These are phyloP conservation scores for Meyerozyma carpophila DNA, from an alignment of 1,139 yeast species.

Conservation along the genomic window DNA sequence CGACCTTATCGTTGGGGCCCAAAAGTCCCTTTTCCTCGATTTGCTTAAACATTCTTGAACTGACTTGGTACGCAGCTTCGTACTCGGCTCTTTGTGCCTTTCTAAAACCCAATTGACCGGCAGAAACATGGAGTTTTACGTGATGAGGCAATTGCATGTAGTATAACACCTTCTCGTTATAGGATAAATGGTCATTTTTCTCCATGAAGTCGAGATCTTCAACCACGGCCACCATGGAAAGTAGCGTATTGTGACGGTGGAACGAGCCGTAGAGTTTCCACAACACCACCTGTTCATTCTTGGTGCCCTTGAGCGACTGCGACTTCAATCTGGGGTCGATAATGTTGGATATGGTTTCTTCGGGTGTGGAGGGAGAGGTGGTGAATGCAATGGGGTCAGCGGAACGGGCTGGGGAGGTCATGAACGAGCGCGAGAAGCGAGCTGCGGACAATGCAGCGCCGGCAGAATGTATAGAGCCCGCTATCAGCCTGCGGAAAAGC, in stretches of 20 bases:
- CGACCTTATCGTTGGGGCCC: slow-evolving; percentile 52
- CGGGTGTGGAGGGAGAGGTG: not conserved
- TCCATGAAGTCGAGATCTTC: slow-evolving; percentile 58
- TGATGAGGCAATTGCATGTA: slow-evolving; percentile 78
- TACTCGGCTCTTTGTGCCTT: slow-evolving; percentile 83
- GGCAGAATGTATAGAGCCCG: not conserved
- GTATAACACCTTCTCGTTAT: slow-evolving; percentile 73
- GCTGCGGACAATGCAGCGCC: not conserved
- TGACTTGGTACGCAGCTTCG: slow-evolving; percentile 90
- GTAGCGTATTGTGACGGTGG: slow-evolving; percentile 75
- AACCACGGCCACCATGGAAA: slow-evolving; percentile 68
- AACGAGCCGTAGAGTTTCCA: slow-evolving; percentile 76
- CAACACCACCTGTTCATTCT: slow-evolving; percentile 37
- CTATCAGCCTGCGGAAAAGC: not conserved
- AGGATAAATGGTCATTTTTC: slow-evolving; percentile 52
- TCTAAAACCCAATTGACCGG: slow-evolving; percentile 73
- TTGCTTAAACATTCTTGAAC: slow-evolving; percentile 64
- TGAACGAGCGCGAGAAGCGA: not conserved
- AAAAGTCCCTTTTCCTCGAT: slow-evolving; percentile 58
- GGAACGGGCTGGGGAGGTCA: not conserved
- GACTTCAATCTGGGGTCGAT: slow-evolving; percentile 1
- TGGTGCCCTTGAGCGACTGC: slow-evolving; percentile 5
- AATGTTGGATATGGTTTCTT: not conserved
- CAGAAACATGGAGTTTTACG: slow-evolving; percentile 58
- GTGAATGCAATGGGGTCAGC: slow-evolving; percentile 1